A percentile compares a stretch with the other conserved stretches of the same genome.
These are phyloP conservation scores for Trichoderma lentiforme DNA, from an alignment of 2,329 filamentous ascomycete genomes.

Conservation along the genomic window DNA sequence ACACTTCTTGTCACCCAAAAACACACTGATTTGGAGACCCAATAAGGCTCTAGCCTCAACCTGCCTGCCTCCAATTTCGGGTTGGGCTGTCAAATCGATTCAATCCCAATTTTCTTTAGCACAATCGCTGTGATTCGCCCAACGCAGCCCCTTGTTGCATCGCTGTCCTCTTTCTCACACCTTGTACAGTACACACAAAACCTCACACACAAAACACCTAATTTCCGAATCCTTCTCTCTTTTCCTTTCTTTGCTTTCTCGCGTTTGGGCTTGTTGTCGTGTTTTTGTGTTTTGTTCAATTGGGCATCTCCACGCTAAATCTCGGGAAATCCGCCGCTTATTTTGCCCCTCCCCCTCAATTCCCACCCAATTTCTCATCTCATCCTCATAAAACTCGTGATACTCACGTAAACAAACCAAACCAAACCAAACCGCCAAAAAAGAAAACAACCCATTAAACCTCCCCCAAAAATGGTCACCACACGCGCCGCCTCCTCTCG, in stretches of 20 bases:
- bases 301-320: not conserved
- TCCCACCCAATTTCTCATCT: not conserved
- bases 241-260: not conserved
- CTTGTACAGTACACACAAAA: not conserved
- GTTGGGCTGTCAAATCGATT: not conserved
- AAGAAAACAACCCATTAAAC: not conserved
- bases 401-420: not conserved
- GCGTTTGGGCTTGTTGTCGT: not conserved
- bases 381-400: not conserved
- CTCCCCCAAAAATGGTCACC: conserved; percentile 33
- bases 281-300: not conserved
- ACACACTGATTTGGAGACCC: not conserved
- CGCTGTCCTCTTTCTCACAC: conserved; percentile 5
- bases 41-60: not conserved
- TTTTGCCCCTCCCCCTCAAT: conserved; percentile 11
- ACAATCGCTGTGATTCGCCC: not conserved
- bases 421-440: not conserved
- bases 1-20: too few species aligned
- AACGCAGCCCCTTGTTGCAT: not conserved
- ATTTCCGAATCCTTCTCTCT: not conserved
- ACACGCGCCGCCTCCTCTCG: conserved; percentile 37
- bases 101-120: not conserved
- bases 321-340: not conserved
- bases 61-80: not conserved
- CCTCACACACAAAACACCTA: not conserved